Base-by-base conservation (phyloP, 768 basidiomycete genomes). In the Hygrophorus pudorinus region DNA sequence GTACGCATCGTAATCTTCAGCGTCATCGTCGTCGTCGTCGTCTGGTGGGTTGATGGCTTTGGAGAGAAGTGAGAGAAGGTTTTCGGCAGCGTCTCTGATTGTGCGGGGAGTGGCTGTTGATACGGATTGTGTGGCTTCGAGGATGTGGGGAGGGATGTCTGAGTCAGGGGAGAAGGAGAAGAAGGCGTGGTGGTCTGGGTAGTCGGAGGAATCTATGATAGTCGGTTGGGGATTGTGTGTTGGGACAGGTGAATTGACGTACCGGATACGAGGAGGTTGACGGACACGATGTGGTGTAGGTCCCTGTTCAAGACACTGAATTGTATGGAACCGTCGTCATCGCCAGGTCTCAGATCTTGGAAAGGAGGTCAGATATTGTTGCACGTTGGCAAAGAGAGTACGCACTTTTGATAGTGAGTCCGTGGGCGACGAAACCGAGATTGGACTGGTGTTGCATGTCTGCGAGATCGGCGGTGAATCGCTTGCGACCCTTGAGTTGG, bases 291-390 rank as follows among this genome's bases (percentile, higher is more conserved):
- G 32, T 59, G 60, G 44, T 66, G 56, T 6, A 54, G 60, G 30
- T 58, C 61, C 21, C 43, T 43, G n/a, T 68, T 56, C 34, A 59
- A 55, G 17, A 81, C 59, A 10, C 53, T 53, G 24, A 79, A 61
- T 42, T 78, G 70, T n/a, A 84, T 59, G n/a, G 72, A 67, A 12
- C 78, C 79, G 49, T 82, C 80, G 40, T 82, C 80, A 20, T 81
- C 79, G 20, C 79, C 79, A 18, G 66, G 36, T 21, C 61, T 56
- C n/a, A 79, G 54, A 41, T 59, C 80, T 84, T 53, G 10, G 6
- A 42, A 12, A 38, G 14, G 12, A 11, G 27, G 48, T 48, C 10
- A 35, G 12, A 9, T 20, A 30, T n/a, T 12, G 3, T 7, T 20
- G 8, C 31, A 34, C 5, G 17, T 16, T 36, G 16, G n/a, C 14